Percentiles rank a stretch among this genome's conserved stretches.
Conservation (phyloP, 116 monocot species). For the Phalaenopsis hybrid region DNA sequence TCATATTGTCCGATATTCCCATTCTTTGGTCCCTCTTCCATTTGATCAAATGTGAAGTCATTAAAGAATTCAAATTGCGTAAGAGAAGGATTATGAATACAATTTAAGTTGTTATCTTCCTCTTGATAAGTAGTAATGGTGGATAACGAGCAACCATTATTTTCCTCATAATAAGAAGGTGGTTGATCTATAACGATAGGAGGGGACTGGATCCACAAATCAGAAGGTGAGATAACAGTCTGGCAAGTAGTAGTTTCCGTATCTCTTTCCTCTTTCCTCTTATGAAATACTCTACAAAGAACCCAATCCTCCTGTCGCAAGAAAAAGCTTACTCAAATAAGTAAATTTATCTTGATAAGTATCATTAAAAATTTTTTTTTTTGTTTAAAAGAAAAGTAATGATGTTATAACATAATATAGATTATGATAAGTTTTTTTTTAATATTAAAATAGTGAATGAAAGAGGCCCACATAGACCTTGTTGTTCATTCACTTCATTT, state of each 20-base stretch:
- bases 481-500: too few relatives aligned
- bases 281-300: conserved; percentile 16
- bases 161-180: background rate
- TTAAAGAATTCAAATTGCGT: background rate
- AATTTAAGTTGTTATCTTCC: background rate
- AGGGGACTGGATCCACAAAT: background rate
- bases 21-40: background rate
- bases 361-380: too few relatives aligned
- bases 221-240: background rate
- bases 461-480: too few relatives aligned
- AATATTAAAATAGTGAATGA: too few relatives aligned
- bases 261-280: conserved; percentile 11
- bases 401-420: too few relatives aligned
- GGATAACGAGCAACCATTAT: background rate
- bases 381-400: too few relatives aligned
- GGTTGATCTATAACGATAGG: background rate
- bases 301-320: conserved; percentile 22
- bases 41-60: background rate
- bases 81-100: background rate
- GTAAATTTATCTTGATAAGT: background rate
- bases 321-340: background rate
- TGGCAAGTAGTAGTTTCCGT: background rate
- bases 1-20: background rate
- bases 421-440: too few relatives aligned
- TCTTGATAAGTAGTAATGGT: background rate